A percentile compares a stretch with the other conserved stretches of the same genome.
Conservation (phyloP, 768 basidiomycete genomes). For the Auriscalpium microsporum region DNA sequence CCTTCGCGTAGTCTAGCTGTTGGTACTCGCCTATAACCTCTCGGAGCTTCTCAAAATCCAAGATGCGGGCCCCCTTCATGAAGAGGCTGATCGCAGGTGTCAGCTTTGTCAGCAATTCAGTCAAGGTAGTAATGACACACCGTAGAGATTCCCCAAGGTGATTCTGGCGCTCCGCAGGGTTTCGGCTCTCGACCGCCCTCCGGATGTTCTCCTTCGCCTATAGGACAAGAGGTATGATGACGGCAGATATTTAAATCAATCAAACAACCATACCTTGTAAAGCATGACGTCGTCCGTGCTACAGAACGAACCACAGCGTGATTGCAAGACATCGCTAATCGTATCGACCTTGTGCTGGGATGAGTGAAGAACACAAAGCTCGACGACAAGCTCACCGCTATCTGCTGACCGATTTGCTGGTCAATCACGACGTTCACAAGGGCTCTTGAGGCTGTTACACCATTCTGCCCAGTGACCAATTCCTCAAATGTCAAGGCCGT, state of each 20-base stretch:
- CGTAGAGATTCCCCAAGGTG: constrained; percentile 81
- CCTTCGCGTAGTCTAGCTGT: constrained; percentile 74
- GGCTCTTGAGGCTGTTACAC: constrained; percentile 80
- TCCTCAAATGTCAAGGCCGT: constrained; percentile 74
- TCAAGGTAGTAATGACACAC: constrained; percentile 28
- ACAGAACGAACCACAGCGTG: constrained; percentile 94
- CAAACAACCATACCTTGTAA: constrained; percentile 62
- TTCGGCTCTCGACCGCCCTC: constrained; percentile 76
- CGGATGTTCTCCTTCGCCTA: constrained; percentile 92
- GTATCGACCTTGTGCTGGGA: constrained; percentile 81
- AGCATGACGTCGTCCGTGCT: constrained; percentile 97
- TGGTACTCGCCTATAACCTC: constrained; percentile 90
- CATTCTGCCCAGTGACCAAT: constrained; percentile 76
- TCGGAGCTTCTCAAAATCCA: constrained; percentile 76
- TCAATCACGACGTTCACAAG: constrained; percentile 95
- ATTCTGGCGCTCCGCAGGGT: constrained; percentile 64
- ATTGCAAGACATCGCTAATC: constrained; percentile 90
- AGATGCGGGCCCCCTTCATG: constrained; percentile 75
- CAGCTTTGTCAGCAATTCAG: background rate
- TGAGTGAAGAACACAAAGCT: background rate
- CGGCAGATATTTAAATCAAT: background rate
- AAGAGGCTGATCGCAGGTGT: constrained; percentile 52
- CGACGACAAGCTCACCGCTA: constrained; percentile 56
- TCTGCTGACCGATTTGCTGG: constrained; percentile 95
- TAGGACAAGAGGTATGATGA: background rate